Base-by-base conservation (phyloP, 73 alveolate genomes). In the Paramecium bursaria region DNA sequence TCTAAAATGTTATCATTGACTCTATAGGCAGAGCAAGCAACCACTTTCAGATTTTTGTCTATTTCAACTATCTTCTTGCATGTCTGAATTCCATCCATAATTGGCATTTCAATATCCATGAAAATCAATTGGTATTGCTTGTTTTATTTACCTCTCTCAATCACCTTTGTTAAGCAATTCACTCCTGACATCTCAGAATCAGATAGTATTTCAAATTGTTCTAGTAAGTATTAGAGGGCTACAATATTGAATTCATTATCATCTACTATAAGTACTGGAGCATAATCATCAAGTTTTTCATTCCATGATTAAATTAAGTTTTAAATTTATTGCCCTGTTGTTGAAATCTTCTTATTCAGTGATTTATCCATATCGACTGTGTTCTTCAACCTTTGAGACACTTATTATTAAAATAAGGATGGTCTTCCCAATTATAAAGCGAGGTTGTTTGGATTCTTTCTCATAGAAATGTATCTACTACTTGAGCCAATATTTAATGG, bases 91-190 rank as follows among this genome's bases (percentile, higher is more conserved):
- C 82, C 82, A 35, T n/a, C 11, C 82, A 67, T 67, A 4, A 31
- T 11, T 1, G 82, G 82, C 82, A 67, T 67, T 67, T 67, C 82
- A 14, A 67, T 31, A 67, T 67, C 82, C 55, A 67, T 33, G 19
- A 67, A 67, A 21, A 67, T 42, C 44, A 67, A 42, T 67, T 67
- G 35, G 21, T 13, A 67, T 2, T 53, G 82, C 7, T 21, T 19
- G 11, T 67, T 33, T 10, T 33, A 35, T 19, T 21, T 67, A 1
- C 22, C 2, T 42, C 82, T 31, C 6, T 39, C 82, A 35, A 17
- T 33, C 0, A 67, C 82, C 22, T 67, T 67, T 5, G 33, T 29
- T 17, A 67, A 25, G 0, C 60, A 31, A 35, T 39, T 67, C 21
- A 35, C 10, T 1, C 82, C 82, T 25, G 23, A 25, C 35, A 67